Evolutionary conservation across 2,329 filamentous ascomycete genomes (phyloP), one percentile per base, ranked within the genome.

Genomic region (Paraconiothyrium brasiliense): DNA sequence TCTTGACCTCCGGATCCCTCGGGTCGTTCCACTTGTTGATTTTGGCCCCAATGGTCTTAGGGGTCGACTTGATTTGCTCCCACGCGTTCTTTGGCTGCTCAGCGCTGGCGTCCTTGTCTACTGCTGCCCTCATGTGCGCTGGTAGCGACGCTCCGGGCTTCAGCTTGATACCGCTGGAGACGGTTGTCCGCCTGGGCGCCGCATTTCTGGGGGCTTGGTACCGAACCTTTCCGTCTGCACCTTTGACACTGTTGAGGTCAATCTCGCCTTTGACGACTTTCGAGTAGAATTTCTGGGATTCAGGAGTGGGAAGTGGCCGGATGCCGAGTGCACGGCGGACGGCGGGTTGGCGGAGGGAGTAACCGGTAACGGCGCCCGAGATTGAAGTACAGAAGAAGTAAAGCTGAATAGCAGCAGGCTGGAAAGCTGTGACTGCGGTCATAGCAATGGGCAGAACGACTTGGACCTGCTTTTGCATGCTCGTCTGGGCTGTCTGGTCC

Each of bases 341-440:
- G 3, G 61, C 57, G 30, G 73, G 67, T 34, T 67, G 73, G 48
- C 77, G 78, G 32, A 85, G 73, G 2, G 80, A 22, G n/a, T 69
- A 68, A 10, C 71, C 77, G 37, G 83, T 81, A 1, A 71, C 14
- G 47, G 79, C 73, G 35, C 80, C 79, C n/a, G 82, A 61, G 9
- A 77, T 44, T 60, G 79, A 74, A 3, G 83, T 79, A 14, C 79
- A 66, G 56, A 85, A 76, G 79, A 92, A 91, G 79, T 87, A 90
- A 34, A 91, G 71, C 71, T 90, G 88, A 2, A 91, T 75, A 22
- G 81, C 83, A 27, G 85, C 83, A 0, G 87, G 84, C 73, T 85
- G 84, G 63, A 79, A 85, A 13, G 79, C 69, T 56, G 87, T 88
- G 71, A 91, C 80, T 4, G 79, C 2, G 34, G 86, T 77, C 8